Evolutionary conservation across 164 flowering plant species (phyloP).

Genomic region (Sextonia rubra): DNA sequence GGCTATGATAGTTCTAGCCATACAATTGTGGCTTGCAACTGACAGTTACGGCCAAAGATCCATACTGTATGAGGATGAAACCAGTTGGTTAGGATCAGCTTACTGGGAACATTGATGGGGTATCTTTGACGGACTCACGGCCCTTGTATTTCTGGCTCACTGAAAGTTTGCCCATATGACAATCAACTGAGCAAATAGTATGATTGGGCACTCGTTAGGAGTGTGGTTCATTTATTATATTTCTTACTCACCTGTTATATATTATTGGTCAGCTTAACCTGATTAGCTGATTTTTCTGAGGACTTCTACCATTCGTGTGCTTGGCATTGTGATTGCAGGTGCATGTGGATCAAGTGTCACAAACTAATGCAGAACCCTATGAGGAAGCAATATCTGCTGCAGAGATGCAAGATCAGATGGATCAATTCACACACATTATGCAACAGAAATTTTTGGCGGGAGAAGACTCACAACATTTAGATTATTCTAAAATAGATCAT

Average conservation of each 20-base stretch:
- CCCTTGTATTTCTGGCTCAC: too few relatives aligned
- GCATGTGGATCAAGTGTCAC: slow-evolving; percentile 4
- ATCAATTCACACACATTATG: slow-evolving; percentile 79
- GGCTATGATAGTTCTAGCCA: too few relatives aligned
- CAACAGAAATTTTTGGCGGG: slow-evolving; percentile 87
- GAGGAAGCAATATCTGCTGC: slow-evolving; percentile 41
- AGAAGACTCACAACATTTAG: slow-evolving; percentile 72
- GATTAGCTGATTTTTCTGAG: neutral
- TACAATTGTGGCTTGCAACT: too few relatives aligned
- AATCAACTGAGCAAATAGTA: too few relatives aligned
- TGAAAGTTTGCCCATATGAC: too few relatives aligned
- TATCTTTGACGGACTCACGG: too few relatives aligned
- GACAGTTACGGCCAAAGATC: too few relatives aligned
- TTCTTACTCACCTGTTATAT: neutral
- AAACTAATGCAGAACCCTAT: slow-evolving; percentile 3
- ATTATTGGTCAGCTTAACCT: too few relatives aligned
- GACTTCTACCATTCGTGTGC: neutral
- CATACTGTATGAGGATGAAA: too few relatives aligned
- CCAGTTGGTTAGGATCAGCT: too few relatives aligned
- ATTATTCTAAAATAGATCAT: slow-evolving; percentile 79
- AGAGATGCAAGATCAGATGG: slow-evolving; percentile 82
- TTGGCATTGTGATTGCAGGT: slow-evolving; percentile 20
- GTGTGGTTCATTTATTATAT: neutral
- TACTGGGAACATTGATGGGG: too few relatives aligned
- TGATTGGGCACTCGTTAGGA: too few relatives aligned